Evolutionary conservation across 192 early-diverging fungal species (phyloP).

Genomic region (Linnemannia hyalina): DNA sequence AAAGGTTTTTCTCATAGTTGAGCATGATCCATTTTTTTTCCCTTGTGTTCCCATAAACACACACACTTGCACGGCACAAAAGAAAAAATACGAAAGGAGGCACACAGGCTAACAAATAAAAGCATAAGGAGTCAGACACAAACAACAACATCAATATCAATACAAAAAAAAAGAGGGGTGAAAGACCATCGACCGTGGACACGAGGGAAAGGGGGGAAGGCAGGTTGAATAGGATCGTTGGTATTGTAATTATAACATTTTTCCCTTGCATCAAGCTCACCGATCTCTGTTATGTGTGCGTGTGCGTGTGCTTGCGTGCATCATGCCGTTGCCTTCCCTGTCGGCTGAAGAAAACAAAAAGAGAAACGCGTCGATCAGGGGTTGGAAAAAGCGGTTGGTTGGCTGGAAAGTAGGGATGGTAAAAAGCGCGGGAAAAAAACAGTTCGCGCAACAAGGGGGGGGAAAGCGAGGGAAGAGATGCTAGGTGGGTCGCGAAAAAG

Average conservation of each 20-base stretch:
- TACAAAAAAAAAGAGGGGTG: neutral
- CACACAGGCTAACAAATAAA: neutral
- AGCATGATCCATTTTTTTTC: neutral
- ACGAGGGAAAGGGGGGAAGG: neutral
- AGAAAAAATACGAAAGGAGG: neutral
- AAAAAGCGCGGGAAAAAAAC: conserved; percentile 6
- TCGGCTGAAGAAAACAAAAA: too few species aligned
- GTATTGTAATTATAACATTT: conserved; percentile 3
- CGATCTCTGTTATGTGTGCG: neutral
- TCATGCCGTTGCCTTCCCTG: neutral
- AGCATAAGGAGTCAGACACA: neutral
- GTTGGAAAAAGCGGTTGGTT: neutral
- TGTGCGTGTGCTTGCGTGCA: neutral
- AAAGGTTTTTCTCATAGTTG: neutral
- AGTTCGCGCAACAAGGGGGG: neutral
- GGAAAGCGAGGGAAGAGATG: neutral
- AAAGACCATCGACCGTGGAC: neutral
- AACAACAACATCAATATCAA: neutral
- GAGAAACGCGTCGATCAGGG: neutral
- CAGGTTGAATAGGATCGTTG: neutral
- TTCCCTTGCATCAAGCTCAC: neutral
- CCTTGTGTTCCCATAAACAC: conserved; percentile 5
- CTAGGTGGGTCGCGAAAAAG: neutral
- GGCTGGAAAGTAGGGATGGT: neutral
- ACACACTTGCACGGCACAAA: neutral